Base-by-base conservation (phyloP, 192 early-diverging fungal genomes). In the Thoreauomyces humboldtii region DNA sequence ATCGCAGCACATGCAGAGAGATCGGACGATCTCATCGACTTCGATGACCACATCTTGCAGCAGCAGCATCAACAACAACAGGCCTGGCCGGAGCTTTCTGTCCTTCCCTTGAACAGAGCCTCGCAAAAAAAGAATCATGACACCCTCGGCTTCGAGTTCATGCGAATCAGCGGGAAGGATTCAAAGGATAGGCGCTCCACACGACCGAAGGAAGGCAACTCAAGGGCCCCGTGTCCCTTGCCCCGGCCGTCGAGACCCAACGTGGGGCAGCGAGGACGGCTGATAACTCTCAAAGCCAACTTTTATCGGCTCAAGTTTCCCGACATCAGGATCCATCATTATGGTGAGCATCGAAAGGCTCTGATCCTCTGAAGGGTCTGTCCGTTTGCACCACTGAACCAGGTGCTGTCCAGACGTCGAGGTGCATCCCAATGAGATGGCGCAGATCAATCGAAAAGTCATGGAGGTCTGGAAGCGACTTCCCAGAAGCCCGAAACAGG, bases 391-490 rank as follows among this genome's bases (percentile, higher is more conserved):
- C 11, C 6, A 14, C 53, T 33, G 6, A 7, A 55, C 6, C 33
- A 12, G 14, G 25, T 32, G 6, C 19, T 4, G 31, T 15, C 14
- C 59, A 60, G 59, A 60, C 14, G 59, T 60, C 12, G 59, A 60
- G 45, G 43, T 60, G 15, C 42, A 60, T 19, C 59, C 59, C 22
- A 46, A 42, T 12, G 59, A 42, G 11, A 11, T 29, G 2, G 43
- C 42, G 11, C 42, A 42, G 27, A 42, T 60, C 21, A 60, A 60
- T 29, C 59, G 59, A 19, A 60, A 42, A 24, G 42, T 60, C 4
- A 45, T 60, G 42, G 59, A 60, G 33, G 59, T 60, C 15, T 60
- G 59, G 59, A 46, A 31, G n/a, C 59, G 59, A 3, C 21, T 31
- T 19, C 59, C 59, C 19, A n/a, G 59, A 42, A 12, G 14, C 2